phyloP scores from a whole-genome alignment of 2,329 filamentous ascomycete species.

The Alternaria sp. region DNA sequence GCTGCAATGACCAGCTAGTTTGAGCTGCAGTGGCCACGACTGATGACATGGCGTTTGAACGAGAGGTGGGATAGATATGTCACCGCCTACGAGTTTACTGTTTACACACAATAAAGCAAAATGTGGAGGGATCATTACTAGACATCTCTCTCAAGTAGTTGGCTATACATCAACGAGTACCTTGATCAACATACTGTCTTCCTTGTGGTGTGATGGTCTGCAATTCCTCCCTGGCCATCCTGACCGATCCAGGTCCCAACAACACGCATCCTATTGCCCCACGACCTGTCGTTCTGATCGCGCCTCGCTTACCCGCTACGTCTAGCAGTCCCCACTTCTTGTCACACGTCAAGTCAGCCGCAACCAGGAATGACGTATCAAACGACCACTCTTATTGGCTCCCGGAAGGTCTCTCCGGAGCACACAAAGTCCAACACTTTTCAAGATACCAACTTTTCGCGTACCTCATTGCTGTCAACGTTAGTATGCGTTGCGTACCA shows the following conservation, averaged over 20 bases:
- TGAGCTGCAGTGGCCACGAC: slow-evolving; percentile 2
- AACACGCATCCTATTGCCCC: not conserved
- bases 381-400: not conserved
- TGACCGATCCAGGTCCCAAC: not conserved
- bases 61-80: not conserved
- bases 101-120: not conserved
- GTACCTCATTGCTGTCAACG: not conserved
- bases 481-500: not conserved
- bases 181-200: not conserved
- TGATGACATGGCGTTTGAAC: slow-evolving; percentile 9
- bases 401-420: not conserved
- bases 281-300: not conserved
- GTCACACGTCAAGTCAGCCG: slow-evolving; percentile 1
- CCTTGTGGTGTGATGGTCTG: not conserved
- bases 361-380: not conserved
- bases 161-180: not conserved
- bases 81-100: not conserved
- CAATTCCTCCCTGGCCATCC: not conserved
- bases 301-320: not conserved
- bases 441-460: not conserved
- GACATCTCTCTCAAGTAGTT: not conserved
- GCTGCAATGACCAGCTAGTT: slow-evolving; percentile 1
- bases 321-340: not conserved
- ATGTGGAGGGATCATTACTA: not conserved
- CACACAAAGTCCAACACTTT: not conserved